Evolutionary conservation across 129 eudicot genomes (phyloP), one percentile per base, ranked within the genome.

Genomic region (Sambucus nigra): DNA sequence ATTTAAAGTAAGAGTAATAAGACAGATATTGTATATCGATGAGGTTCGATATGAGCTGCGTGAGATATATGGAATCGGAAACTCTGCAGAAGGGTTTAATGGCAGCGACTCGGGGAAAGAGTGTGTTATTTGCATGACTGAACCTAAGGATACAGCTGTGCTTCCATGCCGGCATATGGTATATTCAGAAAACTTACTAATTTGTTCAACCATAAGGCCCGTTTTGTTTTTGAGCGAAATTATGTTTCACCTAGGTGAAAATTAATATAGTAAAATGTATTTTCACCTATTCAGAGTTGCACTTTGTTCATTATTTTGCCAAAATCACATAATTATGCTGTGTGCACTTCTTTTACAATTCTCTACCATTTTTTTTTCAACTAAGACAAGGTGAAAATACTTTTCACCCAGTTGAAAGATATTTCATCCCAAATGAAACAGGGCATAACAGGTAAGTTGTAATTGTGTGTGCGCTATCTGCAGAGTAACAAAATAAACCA

Each of bases 101-200:
- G 76, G 78, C 42, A 58, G 63, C 15, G 85, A 67, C 40, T 80
- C 89, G 0, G 98, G 95, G 19, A 72, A 73, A 49, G 96, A 92
- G 31, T 92, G 99, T 60, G 94, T 92, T 25, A 82, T 92, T 47
- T 92, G 99, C 79, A 72, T 92, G 91, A 82, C 96, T 0, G 99
- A 92, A 59, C 99, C 96, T 5, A 86, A 86, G 58, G 84, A 92
- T 75, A 86, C 93, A 16, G 96, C 99, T 12, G 87, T 82, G 31
- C 78, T 92, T 57, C 99, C 99, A 11, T 92, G 99, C 72, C 69
- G 99, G 45, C 99, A 92, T 76, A 77, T 92, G 99, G 99, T 92
- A 60, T 21, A 20, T 38, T 35, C 55, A 11, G 12, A 18, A 16
- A 11, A 35, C 13, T 31, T 39, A 2, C 11, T 18, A 3, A 35